phyloP scores from a whole-genome alignment of 1,284 basidiomycete species.

The Sanghuangporus sanghuang region DNA sequence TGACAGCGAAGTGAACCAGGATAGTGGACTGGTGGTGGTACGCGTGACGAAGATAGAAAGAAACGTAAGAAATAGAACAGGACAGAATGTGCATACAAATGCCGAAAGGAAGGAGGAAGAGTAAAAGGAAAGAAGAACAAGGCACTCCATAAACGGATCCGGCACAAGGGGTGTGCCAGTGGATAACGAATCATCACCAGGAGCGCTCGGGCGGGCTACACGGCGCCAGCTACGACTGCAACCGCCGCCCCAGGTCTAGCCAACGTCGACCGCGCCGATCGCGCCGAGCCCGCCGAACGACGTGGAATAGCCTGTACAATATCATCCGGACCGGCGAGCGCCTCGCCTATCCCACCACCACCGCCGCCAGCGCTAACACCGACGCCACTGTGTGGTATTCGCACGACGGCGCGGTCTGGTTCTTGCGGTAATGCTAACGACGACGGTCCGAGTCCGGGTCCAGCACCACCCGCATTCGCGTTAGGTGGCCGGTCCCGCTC shows the following conservation, averaged over 20 bases:
- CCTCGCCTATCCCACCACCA: neutral
- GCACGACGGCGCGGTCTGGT: slow-evolving; percentile 1
- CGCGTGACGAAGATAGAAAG: neutral
- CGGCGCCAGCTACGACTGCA: neutral
- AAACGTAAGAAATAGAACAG: neutral
- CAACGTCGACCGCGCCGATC: neutral
- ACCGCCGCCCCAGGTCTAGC: neutral
- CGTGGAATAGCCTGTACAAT: neutral
- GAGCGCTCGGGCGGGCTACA: neutral
- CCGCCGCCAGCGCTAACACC: neutral
- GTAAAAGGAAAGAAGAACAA: neutral
- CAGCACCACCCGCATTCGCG: neutral
- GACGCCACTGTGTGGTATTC: neutral
- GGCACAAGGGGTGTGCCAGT: no score
- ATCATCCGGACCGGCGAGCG: neutral
- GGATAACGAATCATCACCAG: neutral
- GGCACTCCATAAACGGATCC: neutral
- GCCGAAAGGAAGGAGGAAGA: neutral
- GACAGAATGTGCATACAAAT: neutral
- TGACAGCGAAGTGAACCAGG: neutral
- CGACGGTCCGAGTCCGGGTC: neutral
- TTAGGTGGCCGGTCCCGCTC: neutral
- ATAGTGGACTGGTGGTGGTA: neutral
- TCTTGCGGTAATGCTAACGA: neutral
- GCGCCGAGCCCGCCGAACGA: neutral